phyloP scores from a whole-genome alignment of 139 green algal species.

The Picochlorum costavermella region DNA sequence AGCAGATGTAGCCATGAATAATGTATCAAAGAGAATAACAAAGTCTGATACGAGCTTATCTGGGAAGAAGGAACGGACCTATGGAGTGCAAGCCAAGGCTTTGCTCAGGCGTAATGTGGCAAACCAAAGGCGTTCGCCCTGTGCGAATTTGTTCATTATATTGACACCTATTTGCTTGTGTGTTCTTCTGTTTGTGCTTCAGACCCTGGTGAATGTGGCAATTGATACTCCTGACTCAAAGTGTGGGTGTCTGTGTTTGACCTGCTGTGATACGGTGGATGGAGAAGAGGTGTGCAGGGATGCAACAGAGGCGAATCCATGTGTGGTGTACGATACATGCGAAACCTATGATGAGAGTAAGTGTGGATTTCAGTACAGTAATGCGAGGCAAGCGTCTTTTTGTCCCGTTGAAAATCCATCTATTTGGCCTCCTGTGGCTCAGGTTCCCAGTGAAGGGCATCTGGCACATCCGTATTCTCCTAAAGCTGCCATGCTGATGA shows the following conservation, averaged over 20 bases:
- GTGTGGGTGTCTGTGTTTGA: conserved; percentile 58
- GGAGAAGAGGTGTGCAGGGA: conserved; percentile 1
- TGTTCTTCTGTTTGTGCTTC: conserved; percentile 54
- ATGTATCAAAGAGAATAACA: too few relatives aligned
- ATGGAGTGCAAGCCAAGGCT: conserved; percentile 36
- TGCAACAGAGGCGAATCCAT: neutral
- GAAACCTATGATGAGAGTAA: conserved; percentile 22
- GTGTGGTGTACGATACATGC: neutral
- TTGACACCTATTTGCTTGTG: conserved; percentile 61
- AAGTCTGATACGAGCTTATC: neutral
- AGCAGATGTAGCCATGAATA: too few relatives aligned
- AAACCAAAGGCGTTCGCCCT: conserved; percentile 55
- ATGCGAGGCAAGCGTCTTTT: conserved; percentile 26
- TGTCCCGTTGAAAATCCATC: conserved; percentile 40
- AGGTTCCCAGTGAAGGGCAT: conserved; percentile 8
- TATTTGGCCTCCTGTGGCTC: conserved; percentile 43
- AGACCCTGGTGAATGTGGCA: conserved; percentile 29
- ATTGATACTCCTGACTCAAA: conserved; percentile 44
- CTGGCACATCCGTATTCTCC: conserved; percentile 25
- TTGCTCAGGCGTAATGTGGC: conserved; percentile 50
- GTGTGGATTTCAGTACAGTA: conserved; percentile 45
- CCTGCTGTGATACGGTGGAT: conserved; percentile 35
- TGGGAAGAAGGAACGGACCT: neutral
- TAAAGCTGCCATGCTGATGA: conserved; percentile 22
- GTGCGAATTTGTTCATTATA: conserved; percentile 56